These are phyloP conservation scores for Discostella stelligeroides DNA, from an alignment of 108 stramenopile genomes.

Conservation along the genomic window DNA sequence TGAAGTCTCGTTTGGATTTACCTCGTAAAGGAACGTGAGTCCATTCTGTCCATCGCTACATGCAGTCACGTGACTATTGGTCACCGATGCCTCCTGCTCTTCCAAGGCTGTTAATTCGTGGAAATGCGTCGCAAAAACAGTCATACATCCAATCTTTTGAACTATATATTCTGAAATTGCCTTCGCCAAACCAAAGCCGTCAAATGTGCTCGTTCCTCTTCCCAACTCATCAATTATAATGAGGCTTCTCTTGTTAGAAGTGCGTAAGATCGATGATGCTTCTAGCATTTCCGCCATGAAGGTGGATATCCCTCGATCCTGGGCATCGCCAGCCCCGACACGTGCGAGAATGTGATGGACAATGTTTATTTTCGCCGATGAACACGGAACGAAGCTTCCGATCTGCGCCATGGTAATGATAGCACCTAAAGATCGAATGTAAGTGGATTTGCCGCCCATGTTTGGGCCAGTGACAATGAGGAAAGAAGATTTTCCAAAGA, in stretches of 20 bases:
- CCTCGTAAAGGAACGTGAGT: conserved; percentile 82
- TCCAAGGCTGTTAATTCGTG: conserved; percentile 94
- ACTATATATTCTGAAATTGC: conserved; percentile 94
- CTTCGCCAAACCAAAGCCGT: conserved; percentile 97
- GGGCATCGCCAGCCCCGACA: conserved; percentile 95
- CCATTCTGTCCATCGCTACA: conserved; percentile 60
- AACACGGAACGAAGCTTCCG: conserved; percentile 87
- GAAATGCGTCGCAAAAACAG: conserved; percentile 99
- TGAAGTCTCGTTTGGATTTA: conserved; percentile 1
- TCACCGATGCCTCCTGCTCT: conserved; percentile 56
- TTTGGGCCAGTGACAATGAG: conserved; percentile 97
- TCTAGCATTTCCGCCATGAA: conserved; percentile 99
- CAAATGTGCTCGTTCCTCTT: conserved; percentile 96
- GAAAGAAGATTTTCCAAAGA: conserved; percentile 73
- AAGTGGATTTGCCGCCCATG: conserved; percentile 95
- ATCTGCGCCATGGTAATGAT: conserved; percentile 97
- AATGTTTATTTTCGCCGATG: conserved; percentile 86
- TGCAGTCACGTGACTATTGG: conserved; percentile 94
- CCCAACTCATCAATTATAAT: conserved; percentile 99
- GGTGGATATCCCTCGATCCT: conserved; percentile 95
- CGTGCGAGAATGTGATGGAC: conserved; percentile 91
- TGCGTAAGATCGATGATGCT: conserved; percentile 88
- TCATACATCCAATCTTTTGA: conserved; percentile 74
- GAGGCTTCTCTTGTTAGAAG: conserved; percentile 86
- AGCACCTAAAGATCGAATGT: conserved; percentile 94